These are phyloP conservation scores for Malbranchea cinnamomea DNA, from an alignment of 2,329 filamentous ascomycete species.

Conservation along the genomic window DNA sequence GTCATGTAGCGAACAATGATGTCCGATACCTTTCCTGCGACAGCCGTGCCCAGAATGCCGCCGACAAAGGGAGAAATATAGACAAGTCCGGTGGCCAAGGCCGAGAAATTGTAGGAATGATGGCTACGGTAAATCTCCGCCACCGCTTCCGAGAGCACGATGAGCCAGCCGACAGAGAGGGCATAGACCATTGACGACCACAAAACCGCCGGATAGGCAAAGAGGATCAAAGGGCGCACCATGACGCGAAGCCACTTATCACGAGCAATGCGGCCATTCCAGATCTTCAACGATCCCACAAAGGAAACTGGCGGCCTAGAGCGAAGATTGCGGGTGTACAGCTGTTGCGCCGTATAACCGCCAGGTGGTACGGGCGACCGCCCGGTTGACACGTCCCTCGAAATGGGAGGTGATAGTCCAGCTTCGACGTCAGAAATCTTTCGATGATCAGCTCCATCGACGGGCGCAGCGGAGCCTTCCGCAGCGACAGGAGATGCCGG, in stretches of 20 bases:
- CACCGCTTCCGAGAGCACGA: conserved; percentile 81
- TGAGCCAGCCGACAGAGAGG: conserved; percentile 85
- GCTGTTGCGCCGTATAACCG: conserved; percentile 17
- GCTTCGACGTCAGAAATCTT: conserved; percentile 18
- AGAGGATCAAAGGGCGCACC: conserved; percentile 69
- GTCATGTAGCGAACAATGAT: conserved; percentile 70
- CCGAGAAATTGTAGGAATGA: conserved; percentile 61
- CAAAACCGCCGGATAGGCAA: conserved; percentile 72
- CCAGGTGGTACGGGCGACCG: conserved; percentile 13
- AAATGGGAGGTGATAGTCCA: conserved; percentile 10
- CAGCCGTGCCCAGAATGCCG: conserved; percentile 76
- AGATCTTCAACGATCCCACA: conserved; percentile 56
- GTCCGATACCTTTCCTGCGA: conserved; percentile 79
- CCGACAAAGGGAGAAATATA: conserved; percentile 86
- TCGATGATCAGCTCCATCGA: background rate
- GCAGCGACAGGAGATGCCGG: background rate
- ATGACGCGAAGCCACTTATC: conserved; percentile 71
- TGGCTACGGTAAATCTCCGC: conserved; percentile 60
- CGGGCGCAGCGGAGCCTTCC: conserved; percentile 2
- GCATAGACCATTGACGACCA: conserved; percentile 80
- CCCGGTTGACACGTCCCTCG: conserved; percentile 18
- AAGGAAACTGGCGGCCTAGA: conserved; percentile 56
- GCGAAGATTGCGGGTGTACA: conserved; percentile 58
- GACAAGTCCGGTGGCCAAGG: conserved; percentile 67
- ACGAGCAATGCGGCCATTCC: conserved; percentile 60